Conservation (phyloP, 139 green algal species). For the Parachlorella kessleri region DNA sequence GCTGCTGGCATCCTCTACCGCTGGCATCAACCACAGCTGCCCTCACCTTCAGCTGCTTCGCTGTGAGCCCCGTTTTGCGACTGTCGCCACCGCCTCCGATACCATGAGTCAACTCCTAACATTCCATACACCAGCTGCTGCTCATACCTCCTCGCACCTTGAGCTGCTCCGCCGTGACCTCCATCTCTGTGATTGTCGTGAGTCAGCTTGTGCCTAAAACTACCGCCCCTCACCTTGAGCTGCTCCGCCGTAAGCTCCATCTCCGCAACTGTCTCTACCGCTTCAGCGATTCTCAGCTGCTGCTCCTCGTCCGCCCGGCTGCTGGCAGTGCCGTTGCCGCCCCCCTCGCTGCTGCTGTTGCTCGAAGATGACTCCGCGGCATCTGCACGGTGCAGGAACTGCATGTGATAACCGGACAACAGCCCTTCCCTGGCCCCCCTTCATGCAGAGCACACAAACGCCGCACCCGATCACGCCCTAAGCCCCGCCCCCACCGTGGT, state of each 20-base stretch:
- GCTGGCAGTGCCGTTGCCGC: background rate
- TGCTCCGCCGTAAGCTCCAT: slow-evolving; percentile 85
- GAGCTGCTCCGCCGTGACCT: slow-evolving; percentile 81
- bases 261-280: slow-evolving; percentile 76
- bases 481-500: too few relatives aligned
- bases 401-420: background rate
- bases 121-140: too few relatives aligned
- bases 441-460: background rate
- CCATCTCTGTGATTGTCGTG: slow-evolving; percentile 80
- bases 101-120: too few relatives aligned
- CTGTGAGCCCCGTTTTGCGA: too few relatives aligned
- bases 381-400: background rate
- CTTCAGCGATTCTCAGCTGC: slow-evolving; percentile 40
- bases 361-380: background rate
- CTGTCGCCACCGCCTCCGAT: too few relatives aligned
- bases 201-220: too few relatives aligned
- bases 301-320: slow-evolving; percentile 20
- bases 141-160: slow-evolving; percentile 54
- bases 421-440: background rate
- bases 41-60: too few relatives aligned
- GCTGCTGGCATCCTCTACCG: too few relatives aligned
- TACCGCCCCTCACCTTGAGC: slow-evolving; percentile 62
- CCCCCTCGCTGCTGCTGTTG: slow-evolving; percentile 13
- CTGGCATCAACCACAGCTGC: too few relatives aligned
- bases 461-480: too few relatives aligned